Conservation (phyloP, 768 basidiomycete genomes). For the Mycena maculata region DNA sequence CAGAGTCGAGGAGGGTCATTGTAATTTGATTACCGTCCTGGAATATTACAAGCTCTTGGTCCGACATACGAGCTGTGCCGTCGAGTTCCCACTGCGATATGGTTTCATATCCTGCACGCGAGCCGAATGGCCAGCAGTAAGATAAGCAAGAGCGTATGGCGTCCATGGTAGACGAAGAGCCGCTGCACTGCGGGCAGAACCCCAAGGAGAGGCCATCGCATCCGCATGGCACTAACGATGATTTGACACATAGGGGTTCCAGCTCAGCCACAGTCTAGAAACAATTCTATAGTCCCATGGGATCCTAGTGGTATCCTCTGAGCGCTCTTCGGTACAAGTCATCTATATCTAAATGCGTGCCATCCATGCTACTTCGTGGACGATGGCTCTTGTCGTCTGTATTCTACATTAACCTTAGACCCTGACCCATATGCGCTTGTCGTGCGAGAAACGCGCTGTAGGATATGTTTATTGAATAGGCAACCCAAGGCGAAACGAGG, state of each 20-base stretch:
- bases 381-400: no score
- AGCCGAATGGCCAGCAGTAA: conserved; percentile 23
- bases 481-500: neutral
- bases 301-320: no score
- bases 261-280: no score
- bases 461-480: neutral
- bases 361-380: no score
- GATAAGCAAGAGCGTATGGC: conserved; percentile 20
- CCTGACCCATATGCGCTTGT: conserved; percentile 34
- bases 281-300: no score
- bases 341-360: no score
- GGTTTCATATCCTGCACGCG: conserved; percentile 14
- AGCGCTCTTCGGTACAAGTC: no score
- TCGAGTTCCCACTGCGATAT: conserved; percentile 27
- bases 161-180: conserved; percentile 17
- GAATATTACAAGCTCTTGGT: conserved; percentile 27
- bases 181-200: neutral
- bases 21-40: conserved; percentile 24
- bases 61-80: conserved; percentile 15
- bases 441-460: conserved; percentile 32
- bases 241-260: no score
- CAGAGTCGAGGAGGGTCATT: conserved; percentile 26
- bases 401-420: conserved; percentile 14
- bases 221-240: no score
- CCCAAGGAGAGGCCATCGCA: neutral